Conservation (phyloP, 768 basidiomycete species). For the Agrocybe chaxingu region DNA sequence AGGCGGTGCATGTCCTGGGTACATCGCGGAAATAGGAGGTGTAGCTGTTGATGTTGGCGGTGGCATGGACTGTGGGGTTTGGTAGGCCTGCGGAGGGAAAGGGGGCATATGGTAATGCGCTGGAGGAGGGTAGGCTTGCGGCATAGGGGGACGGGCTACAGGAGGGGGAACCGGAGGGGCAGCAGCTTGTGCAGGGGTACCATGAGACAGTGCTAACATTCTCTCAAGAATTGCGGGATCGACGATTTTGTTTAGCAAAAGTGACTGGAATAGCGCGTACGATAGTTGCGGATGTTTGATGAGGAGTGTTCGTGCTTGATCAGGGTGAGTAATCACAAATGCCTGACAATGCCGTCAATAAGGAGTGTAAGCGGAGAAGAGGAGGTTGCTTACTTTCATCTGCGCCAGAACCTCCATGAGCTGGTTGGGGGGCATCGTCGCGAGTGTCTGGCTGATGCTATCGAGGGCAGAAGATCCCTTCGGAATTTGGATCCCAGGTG, state of each 20-base stretch:
- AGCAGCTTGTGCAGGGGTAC: constrained; percentile 14
- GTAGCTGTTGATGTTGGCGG: constrained; percentile 22
- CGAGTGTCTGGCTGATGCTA: constrained; percentile 82
- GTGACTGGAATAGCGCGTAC: constrained; percentile 93
- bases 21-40: constrained; percentile 26
- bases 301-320: constrained; percentile 80
- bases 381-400: constrained; percentile 76
- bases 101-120: constrained; percentile 29
- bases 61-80: constrained; percentile 28
- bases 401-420: constrained; percentile 94
- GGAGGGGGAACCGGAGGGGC: constrained; percentile 15
- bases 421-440: constrained; percentile 77
- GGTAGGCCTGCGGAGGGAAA: constrained; percentile 27
- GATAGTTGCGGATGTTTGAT: constrained; percentile 87
- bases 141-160: constrained; percentile 21
- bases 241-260: constrained; percentile 91
- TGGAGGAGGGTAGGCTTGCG: constrained; percentile 30
- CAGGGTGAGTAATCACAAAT: constrained; percentile 87
- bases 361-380: background rate
- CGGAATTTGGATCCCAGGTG: constrained; percentile 72
- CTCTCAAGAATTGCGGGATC: constrained; percentile 83
- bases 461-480: constrained; percentile 74
- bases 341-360: constrained; percentile 48
- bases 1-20: constrained; percentile 23
- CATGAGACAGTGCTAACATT: constrained; percentile 41